A percentile compares a stretch with the other conserved stretches of the same genome.
Evolutionary conservation across 73 alveolate species (phyloP).

Genomic region (Paramecium primaurelia): DNA sequence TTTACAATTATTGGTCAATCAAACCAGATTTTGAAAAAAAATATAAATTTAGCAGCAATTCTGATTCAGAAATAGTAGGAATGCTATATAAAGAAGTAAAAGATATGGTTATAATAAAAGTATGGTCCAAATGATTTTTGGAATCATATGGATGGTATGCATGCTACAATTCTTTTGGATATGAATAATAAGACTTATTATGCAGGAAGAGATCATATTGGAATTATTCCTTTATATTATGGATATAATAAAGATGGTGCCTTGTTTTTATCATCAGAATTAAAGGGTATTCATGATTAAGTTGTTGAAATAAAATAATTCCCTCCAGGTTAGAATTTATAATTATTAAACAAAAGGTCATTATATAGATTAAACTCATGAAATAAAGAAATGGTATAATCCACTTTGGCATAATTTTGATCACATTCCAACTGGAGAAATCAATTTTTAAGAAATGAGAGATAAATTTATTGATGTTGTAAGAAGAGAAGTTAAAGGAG

Average conservation of each 20-base stretch:
- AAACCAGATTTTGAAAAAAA: constrained; percentile 35
- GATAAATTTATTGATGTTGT: constrained; percentile 63
- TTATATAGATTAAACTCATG: constrained; percentile 3
- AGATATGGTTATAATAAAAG: background rate
- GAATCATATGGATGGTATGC: constrained; percentile 70
- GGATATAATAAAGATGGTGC: constrained; percentile 64
- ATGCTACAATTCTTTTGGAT: constrained; percentile 65
- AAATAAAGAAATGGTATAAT: constrained; percentile 45
- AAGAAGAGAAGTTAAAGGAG: constrained; percentile 63
- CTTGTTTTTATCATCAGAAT: constrained; percentile 62
- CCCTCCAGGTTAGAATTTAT: constrained; percentile 64
- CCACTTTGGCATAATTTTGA: constrained; percentile 62
- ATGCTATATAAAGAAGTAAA: constrained; percentile 55
- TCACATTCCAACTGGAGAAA: constrained; percentile 45
- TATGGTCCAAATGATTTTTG: constrained; percentile 60
- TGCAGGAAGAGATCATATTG: constrained; percentile 77
- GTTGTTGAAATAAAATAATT: constrained; percentile 60
- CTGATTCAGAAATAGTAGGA: constrained; percentile 61
- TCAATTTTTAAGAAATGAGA: constrained; percentile 57
- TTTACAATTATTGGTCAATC: constrained; percentile 55
- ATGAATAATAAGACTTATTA: constrained; percentile 46
- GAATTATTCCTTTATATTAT: constrained; percentile 67
- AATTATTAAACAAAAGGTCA: constrained; percentile 14
- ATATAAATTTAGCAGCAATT: constrained; percentile 59
- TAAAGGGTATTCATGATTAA: constrained; percentile 66